Conservation (phyloP, 306 rosid species). For the Quercus dentata region DNA sequence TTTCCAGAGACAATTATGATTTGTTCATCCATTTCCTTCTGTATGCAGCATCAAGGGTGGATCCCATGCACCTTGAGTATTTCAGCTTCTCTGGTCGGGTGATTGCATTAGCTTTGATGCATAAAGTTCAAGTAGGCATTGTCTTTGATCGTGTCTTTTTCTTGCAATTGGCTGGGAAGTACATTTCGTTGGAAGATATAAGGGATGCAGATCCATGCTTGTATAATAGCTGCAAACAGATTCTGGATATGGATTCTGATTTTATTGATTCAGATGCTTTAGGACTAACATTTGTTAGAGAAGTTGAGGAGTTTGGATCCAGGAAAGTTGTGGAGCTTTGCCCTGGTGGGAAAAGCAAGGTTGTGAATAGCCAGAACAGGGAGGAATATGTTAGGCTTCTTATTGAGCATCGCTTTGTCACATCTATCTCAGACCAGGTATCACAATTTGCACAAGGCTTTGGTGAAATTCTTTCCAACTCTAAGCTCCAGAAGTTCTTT, state of each 20-base stretch:
- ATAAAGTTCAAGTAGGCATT: constrained; percentile 87
- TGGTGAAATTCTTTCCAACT: constrained; percentile 64
- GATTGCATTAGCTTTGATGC: constrained; percentile 91
- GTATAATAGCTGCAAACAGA: constrained; percentile 75
- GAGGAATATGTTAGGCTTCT: constrained; percentile 64
- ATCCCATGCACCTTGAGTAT: constrained; percentile 87
- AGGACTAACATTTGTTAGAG: constrained; percentile 86
- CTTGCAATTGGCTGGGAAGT: constrained; percentile 75
- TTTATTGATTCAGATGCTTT: constrained; percentile 79
- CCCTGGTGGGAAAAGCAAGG: constrained; percentile 57
- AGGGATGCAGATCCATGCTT: constrained; percentile 74
- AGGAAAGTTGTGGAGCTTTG: constrained; percentile 68
- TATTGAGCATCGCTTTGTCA: constrained; percentile 68
- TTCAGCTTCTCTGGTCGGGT: constrained; percentile 86
- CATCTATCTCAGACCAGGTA: constrained; percentile 74
- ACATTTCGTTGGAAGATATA: constrained; percentile 71
- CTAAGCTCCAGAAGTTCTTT: constrained; percentile 40
- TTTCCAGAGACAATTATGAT: constrained; percentile 3
- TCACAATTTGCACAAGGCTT: constrained; percentile 74
- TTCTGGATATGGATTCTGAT: constrained; percentile 77
- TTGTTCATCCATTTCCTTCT: constrained; percentile 23
- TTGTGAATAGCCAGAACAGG: constrained; percentile 75
- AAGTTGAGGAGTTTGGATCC: constrained; percentile 82
- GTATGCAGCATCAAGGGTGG: constrained; percentile 79
- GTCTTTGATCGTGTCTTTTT: constrained; percentile 86